Evolutionary conservation across 2,329 filamentous ascomycete genomes (phyloP).

Genomic region (Talaromyces albobiverticillius): DNA sequence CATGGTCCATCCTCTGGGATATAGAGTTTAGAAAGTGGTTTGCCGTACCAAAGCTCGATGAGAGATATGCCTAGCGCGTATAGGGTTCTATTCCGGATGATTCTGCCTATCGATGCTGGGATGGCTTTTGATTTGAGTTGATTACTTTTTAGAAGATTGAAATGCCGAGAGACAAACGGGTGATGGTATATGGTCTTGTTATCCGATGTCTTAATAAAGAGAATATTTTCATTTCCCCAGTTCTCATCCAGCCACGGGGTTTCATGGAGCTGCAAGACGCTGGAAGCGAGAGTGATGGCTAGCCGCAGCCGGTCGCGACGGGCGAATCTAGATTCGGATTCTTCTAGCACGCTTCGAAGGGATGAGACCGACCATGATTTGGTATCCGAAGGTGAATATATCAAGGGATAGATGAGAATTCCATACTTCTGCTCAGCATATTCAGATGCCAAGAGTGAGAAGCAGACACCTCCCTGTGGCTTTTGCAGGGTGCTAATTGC

Average conservation of each 20-base stretch:
- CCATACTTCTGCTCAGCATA: no score
- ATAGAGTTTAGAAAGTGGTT: background rate
- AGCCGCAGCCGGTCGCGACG: no score
- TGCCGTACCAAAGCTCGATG: background rate
- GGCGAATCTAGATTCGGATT: no score
- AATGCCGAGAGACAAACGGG: background rate
- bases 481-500: no score
- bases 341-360: background rate
- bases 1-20: no score
- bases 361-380: no score
- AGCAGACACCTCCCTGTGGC: no score
- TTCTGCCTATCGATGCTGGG: background rate
- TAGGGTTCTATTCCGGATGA: background rate
- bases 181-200: background rate
- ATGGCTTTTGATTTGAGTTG: background rate
- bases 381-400: no score
- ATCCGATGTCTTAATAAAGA: no score
- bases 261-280: background rate
- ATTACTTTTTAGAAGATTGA: background rate
- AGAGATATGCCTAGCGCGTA: background rate
- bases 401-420: no score
- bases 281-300: background rate
- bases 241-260: background rate
- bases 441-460: no score
- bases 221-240: background rate